phyloP scores from a whole-genome alignment of 1,284 basidiomycete species.

The Cutaneotrichosporon sp. region DNA sequence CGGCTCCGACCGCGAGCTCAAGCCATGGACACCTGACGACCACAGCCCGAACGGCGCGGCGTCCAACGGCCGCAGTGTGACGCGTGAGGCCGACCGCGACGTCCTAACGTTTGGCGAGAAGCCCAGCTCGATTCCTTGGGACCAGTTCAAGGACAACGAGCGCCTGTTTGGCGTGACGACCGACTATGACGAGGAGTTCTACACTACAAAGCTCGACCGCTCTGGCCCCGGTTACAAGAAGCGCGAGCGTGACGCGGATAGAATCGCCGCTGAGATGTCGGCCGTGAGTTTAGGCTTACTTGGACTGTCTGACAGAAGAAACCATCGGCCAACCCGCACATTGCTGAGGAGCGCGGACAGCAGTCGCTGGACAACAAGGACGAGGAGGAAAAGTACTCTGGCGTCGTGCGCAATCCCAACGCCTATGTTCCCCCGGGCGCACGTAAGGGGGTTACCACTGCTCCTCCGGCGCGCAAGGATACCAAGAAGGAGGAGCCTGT shows the following conservation, averaged over 20 bases:
- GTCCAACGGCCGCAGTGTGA: slow-evolving; percentile 5
- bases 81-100: slow-evolving; percentile 26
- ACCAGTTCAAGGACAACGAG: slow-evolving; percentile 95
- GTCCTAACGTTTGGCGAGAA: slow-evolving; percentile 46
- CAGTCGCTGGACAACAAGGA: slow-evolving; percentile 64
- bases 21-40: slow-evolving; percentile 67
- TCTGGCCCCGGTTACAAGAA: slow-evolving; percentile 74
- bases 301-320: slow-evolving; percentile 55
- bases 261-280: slow-evolving; percentile 87
- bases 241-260: slow-evolving; percentile 81
- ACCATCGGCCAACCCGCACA: slow-evolving; percentile 71
- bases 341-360: slow-evolving; percentile 84
- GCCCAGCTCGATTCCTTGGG: slow-evolving; percentile 62
- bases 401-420: slow-evolving; percentile 80
- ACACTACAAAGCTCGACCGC: slow-evolving; percentile 92
- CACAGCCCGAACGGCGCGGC: slow-evolving; percentile 33
- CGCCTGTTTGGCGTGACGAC: slow-evolving; percentile 88
- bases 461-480: slow-evolving; percentile 18
- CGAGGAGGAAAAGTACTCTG: slow-evolving; percentile 98
- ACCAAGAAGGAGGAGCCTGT: slow-evolving; percentile 10
- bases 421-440: slow-evolving; percentile 93
- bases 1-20: slow-evolving; percentile 68
- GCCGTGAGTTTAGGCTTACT: slow-evolving; percentile 57
- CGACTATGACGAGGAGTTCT: slow-evolving; percentile 87
- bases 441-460: slow-evolving; percentile 54